phyloP scores from a whole-genome alignment of 2,329 filamentous ascomycete genomes.

The Aureobasidium sp. region DNA sequence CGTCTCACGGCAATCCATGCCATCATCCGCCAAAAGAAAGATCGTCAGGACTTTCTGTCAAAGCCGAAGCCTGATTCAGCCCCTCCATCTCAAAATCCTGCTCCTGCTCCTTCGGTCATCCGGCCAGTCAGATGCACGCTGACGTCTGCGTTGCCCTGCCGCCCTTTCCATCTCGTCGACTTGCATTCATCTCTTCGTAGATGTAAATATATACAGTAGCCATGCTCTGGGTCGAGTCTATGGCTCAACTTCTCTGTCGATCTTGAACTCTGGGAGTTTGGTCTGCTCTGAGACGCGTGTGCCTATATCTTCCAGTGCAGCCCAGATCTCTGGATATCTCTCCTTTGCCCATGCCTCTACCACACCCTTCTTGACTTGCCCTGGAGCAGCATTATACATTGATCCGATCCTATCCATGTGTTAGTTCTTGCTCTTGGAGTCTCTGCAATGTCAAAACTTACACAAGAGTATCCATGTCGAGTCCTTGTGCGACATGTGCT shows the following conservation, averaged over 20 bases:
- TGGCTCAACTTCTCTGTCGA: constrained; percentile 21
- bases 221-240: constrained; percentile 4
- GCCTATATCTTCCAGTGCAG: constrained; percentile 52
- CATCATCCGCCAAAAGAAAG: not conserved
- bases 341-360: constrained; percentile 69
- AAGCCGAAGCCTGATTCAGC: constrained; percentile 4
- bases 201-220: not conserved
- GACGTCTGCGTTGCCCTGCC: not conserved
- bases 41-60: constrained; percentile 12
- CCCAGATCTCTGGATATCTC: constrained; percentile 64
- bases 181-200: not conserved
- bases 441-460: constrained; percentile 42
- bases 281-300: constrained; percentile 19
- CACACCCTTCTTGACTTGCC: constrained; percentile 52
- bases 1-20: not conserved
- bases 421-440: constrained; percentile 3
- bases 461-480: constrained; percentile 62
- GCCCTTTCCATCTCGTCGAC: not conserved
- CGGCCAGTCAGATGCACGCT: not conserved
- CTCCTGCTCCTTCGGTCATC: not conserved
- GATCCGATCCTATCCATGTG: constrained; percentile 55
- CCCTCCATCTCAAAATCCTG: not conserved
- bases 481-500: constrained; percentile 60
- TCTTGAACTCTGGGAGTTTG: constrained; percentile 21
- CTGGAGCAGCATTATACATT: constrained; percentile 65